Conservation (phyloP, 257 asterid species). For the Euphrasia confusa region DNA sequence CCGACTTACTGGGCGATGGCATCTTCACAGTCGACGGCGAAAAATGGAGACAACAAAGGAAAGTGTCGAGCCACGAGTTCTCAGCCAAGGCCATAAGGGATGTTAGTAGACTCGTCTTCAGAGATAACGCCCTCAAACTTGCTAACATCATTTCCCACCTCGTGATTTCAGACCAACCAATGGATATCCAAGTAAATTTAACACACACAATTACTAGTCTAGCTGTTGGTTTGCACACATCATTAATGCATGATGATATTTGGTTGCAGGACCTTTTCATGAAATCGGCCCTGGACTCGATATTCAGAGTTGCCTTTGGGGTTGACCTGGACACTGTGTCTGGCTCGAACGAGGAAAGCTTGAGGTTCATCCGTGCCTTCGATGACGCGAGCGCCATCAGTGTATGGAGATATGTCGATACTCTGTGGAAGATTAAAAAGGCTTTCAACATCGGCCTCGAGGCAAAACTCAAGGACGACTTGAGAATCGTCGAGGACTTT, state of each 20-base stretch:
- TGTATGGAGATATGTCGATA: constrained; percentile 46
- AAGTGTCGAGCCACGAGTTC: constrained; percentile 61
- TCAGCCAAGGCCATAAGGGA: constrained; percentile 56
- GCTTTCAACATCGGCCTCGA: constrained; percentile 46
- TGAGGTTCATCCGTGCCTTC: constrained; percentile 38
- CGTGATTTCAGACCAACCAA: constrained; percentile 26
- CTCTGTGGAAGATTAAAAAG: constrained; percentile 49
- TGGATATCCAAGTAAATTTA: constrained; percentile 54
- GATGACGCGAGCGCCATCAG: constrained; percentile 47
- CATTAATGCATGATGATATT: background rate
- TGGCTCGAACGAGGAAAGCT: constrained; percentile 47
- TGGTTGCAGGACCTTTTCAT: constrained; percentile 45
- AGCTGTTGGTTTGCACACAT: background rate
- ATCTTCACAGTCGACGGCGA: constrained; percentile 74
- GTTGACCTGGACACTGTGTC: constrained; percentile 41
- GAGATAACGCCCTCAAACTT: constrained; percentile 45
- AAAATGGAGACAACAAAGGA: constrained; percentile 68
- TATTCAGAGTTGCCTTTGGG: constrained; percentile 50
- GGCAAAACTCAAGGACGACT: constrained; percentile 33
- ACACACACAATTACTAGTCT: background rate
- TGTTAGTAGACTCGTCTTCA: constrained; percentile 44
- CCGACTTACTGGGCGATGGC: constrained; percentile 65
- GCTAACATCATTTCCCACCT: constrained; percentile 41
- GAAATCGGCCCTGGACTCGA: constrained; percentile 47
- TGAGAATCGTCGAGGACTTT: constrained; percentile 35